Evolutionary conservation across 352 stramenopile species (phyloP).

Genomic region (Globisporangium carolinianum): DNA sequence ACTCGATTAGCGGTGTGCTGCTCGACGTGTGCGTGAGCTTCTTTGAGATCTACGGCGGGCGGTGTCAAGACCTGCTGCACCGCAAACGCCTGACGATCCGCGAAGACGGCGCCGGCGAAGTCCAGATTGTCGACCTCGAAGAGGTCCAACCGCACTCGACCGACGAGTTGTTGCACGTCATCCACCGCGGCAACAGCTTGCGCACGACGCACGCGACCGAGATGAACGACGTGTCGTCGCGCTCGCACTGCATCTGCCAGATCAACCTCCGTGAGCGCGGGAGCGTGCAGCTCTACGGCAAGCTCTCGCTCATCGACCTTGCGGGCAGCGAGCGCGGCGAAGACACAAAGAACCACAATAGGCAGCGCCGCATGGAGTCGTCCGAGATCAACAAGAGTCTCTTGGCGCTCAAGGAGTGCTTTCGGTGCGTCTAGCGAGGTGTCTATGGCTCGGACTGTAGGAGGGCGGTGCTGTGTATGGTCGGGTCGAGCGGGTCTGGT

Average conservation of each 20-base stretch:
- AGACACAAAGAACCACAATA: slow-evolving; percentile 92
- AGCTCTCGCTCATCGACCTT: slow-evolving; percentile 95
- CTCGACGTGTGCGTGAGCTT: slow-evolving; percentile 90
- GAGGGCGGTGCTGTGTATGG: too few relatives aligned
- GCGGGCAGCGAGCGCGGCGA: slow-evolving; percentile 93
- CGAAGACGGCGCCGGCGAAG: slow-evolving; percentile 91
- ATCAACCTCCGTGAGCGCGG: slow-evolving; percentile 74
- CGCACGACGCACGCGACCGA: slow-evolving; percentile 96
- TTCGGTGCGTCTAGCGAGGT: slow-evolving; percentile 44
- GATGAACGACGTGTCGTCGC: slow-evolving; percentile 93
- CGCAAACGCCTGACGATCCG: slow-evolving; percentile 89
- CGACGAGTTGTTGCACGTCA: slow-evolving; percentile 90
- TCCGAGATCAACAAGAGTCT: slow-evolving; percentile 98
- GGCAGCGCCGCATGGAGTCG: slow-evolving; percentile 92
- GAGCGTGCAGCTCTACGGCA: slow-evolving; percentile 58
- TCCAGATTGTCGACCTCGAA: slow-evolving; percentile 94
- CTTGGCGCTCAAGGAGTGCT: slow-evolving; percentile 96
- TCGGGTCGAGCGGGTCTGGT: too few relatives aligned
- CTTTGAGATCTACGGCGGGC: slow-evolving; percentile 97
- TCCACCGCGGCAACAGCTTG: slow-evolving; percentile 88
- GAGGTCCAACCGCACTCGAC: slow-evolving; percentile 86
- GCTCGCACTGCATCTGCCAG: slow-evolving; percentile 95
- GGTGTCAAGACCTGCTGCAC: slow-evolving; percentile 92
- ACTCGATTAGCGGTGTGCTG: slow-evolving; percentile 25
- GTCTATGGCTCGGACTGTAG: too few relatives aligned